phyloP scores from a whole-genome alignment of 768 basidiomycete genomes.

The Sistotremastrum niveocremeum region DNA sequence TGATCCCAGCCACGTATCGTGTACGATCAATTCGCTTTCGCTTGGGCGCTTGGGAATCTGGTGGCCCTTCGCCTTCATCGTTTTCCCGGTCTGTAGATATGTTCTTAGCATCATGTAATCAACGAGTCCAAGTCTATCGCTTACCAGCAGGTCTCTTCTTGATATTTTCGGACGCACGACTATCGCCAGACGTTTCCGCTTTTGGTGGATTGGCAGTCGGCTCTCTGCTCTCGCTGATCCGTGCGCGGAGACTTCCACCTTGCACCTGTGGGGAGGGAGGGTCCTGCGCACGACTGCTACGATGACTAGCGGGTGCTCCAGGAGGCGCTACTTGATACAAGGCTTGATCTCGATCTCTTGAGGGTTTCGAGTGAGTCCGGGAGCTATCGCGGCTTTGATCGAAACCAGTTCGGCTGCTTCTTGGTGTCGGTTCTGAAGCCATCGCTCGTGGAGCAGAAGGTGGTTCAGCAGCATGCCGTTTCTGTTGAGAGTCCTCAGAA shows the following conservation, averaged over 20 bases:
- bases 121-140: background rate
- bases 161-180: slow-evolving; percentile 1
- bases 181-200: slow-evolving; percentile 36
- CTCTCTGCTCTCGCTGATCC: slow-evolving; percentile 48
- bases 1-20: slow-evolving; percentile 23
- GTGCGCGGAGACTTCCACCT: slow-evolving; percentile 33
- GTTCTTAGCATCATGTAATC: background rate
- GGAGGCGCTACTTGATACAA: slow-evolving; percentile 9
- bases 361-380: slow-evolving; percentile 29
- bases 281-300: slow-evolving; percentile 10
- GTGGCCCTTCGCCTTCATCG: slow-evolving; percentile 28
- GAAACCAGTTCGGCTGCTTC: slow-evolving; percentile 28
- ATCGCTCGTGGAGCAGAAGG: slow-evolving; percentile 65
- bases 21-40: slow-evolving; percentile 45
- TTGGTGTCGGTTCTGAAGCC: slow-evolving; percentile 34
- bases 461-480: slow-evolving; percentile 24
- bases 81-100: slow-evolving; percentile 46
- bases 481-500: background rate
- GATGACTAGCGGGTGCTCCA: slow-evolving; percentile 11
- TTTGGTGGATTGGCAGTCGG: slow-evolving; percentile 4
- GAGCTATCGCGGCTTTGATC: slow-evolving; percentile 24
- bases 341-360: slow-evolving; percentile 20
- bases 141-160: slow-evolving; percentile 1
- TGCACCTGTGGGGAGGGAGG: background rate
- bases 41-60: slow-evolving; percentile 35